phyloP scores from a whole-genome alignment of 805 yeast species.

The Yarrowia phangngaensis region DNA sequence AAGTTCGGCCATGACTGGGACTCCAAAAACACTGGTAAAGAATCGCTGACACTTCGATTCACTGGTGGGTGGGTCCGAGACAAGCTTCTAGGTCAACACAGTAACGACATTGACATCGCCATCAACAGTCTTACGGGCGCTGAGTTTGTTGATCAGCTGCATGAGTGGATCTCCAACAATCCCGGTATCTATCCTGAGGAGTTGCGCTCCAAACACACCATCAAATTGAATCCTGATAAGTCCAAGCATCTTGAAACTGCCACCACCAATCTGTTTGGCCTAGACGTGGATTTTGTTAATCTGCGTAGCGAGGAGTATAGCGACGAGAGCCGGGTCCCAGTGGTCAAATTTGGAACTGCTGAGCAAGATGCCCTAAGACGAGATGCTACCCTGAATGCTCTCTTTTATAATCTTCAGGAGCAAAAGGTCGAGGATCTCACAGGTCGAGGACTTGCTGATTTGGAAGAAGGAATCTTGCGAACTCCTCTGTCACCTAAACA shows the following conservation, averaged over 20 bases:
- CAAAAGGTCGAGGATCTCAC: constrained; percentile 81
- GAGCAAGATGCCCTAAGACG: constrained; percentile 86
- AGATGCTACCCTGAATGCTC: constrained; percentile 92
- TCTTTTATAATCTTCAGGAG: constrained; percentile 76
- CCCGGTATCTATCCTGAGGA: constrained; percentile 36
- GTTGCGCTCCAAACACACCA: constrained; percentile 58
- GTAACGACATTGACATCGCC: constrained; percentile 90
- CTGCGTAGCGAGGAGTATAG: constrained; percentile 84
- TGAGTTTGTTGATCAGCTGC: constrained; percentile 68
- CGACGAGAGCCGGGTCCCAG: constrained; percentile 80
- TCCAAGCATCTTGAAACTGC: constrained; percentile 96
- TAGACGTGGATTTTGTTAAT: constrained; percentile 93
- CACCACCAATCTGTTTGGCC: constrained; percentile 75
- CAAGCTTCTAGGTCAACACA: constrained; percentile 71
- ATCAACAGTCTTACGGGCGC: constrained; percentile 81
- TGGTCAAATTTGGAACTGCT: constrained; percentile 80
- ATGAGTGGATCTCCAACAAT: constrained; percentile 44
- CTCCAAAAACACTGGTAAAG: constrained; percentile 29
- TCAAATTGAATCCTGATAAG: constrained; percentile 90
- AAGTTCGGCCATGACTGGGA: constrained; percentile 36
- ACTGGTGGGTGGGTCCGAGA: constrained; percentile 99
- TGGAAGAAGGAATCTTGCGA: constrained; percentile 63
- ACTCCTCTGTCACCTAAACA: constrained; percentile 84
- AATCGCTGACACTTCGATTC: constrained; percentile 54
- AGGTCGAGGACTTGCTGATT: constrained; percentile 66